These are phyloP conservation scores for Gossypium raimondii DNA, from an alignment of 345 rosid genomes.

Conservation along the genomic window DNA sequence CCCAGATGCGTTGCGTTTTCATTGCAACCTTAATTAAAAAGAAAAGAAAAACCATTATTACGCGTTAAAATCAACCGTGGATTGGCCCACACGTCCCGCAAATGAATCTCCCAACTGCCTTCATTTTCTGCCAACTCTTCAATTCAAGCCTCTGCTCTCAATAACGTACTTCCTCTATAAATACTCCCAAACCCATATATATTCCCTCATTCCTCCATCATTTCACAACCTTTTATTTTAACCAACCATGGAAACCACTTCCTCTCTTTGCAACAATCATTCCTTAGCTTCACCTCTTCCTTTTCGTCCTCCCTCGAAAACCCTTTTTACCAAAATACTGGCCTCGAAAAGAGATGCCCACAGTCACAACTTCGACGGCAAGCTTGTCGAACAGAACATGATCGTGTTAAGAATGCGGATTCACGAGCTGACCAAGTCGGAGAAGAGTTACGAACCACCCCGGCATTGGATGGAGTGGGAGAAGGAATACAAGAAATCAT, in stretches of 20 bases:
- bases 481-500: conserved; percentile 38
- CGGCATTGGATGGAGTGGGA: conserved; percentile 71
- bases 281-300: neutral
- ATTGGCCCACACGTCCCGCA: neutral
- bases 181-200: neutral
- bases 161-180: neutral
- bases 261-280: neutral
- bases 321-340: neutral
- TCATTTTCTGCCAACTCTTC: neutral
- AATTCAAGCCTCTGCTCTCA: too few species aligned
- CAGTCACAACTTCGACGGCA: neutral
- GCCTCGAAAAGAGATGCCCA: neutral
- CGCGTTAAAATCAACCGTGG: neutral
- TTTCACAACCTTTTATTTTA: neutral
- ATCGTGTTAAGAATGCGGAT: conserved; percentile 48
- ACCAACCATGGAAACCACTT: conserved; percentile 8
- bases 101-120: neutral
- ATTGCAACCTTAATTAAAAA: too few species aligned
- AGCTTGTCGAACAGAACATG: conserved; percentile 16
- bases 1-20: too few species aligned
- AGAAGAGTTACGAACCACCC: conserved; percentile 59
- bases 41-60: neutral
- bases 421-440: conserved; percentile 53
- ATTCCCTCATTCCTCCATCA: neutral
- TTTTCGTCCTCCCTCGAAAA: neutral